A percentile compares a stretch with the other conserved stretches of the same genome.
Conservation (phyloP, 768 basidiomycete genomes). For the Crucibulum laeve region DNA sequence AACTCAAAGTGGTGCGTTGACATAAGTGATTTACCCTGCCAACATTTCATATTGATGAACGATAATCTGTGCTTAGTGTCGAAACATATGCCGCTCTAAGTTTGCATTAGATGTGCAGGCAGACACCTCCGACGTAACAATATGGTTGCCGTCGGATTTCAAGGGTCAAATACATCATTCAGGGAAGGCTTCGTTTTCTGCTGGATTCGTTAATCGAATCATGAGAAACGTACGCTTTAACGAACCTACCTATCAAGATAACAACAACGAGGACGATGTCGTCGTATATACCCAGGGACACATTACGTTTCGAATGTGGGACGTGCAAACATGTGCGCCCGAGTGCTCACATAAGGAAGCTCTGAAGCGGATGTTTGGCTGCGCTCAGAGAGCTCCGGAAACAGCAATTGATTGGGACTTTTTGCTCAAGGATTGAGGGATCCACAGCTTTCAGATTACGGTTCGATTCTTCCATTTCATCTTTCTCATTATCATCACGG, state of each 20-base stretch:
- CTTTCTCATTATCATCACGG: conserved; percentile 9
- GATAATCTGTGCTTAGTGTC: conserved; percentile 41
- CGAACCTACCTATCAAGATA: conserved; percentile 26
- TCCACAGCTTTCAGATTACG: conserved; percentile 1
- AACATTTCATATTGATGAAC: conserved; percentile 9
- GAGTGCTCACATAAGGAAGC: conserved; percentile 61
- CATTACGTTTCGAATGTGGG: conserved; percentile 78
- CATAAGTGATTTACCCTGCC: not conserved
- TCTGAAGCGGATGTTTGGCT: conserved; percentile 60
- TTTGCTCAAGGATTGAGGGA: conserved; percentile 58
- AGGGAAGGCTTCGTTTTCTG: conserved; percentile 54
- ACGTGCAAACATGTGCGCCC: conserved; percentile 59
- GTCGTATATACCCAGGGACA: conserved; percentile 55
- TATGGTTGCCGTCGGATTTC: conserved; percentile 81
- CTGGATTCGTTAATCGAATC: conserved; percentile 72
- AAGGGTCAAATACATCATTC: conserved; percentile 58
- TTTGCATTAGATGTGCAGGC: conserved; percentile 66
- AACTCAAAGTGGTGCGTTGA: conserved; percentile 67
- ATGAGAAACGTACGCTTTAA: conserved; percentile 48
- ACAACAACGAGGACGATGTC: conserved; percentile 53
- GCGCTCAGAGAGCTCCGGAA: conserved; percentile 50
- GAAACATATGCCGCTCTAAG: conserved; percentile 45
- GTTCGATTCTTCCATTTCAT: conserved; percentile 7
- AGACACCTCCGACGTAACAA: conserved; percentile 62
- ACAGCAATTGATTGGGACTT: conserved; percentile 75